Percentiles rank a stretch among this genome's conserved stretches.
Evolutionary conservation across 805 yeast species (phyloP).

Genomic region (Metschnikowia cerradonensis): DNA sequence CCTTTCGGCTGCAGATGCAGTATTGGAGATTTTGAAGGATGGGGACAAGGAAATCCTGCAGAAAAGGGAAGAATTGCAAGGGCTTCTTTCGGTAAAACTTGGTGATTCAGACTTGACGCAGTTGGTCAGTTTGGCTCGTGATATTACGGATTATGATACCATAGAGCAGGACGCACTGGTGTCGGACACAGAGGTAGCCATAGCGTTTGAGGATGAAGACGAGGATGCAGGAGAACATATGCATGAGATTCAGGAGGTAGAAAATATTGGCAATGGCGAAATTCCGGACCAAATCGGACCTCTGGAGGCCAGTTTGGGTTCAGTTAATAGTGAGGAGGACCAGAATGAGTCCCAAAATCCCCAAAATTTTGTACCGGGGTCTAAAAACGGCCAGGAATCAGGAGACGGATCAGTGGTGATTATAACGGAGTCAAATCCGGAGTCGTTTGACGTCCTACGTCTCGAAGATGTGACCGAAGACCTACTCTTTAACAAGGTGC

Average conservation of each 20-base stretch:
- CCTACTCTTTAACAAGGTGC: constrained; percentile 28
- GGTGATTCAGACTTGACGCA: constrained; percentile 44
- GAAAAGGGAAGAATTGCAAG: constrained; percentile 49
- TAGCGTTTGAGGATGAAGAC: constrained; percentile 21
- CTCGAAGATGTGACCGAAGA: constrained; percentile 14
- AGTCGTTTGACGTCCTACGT: constrained; percentile 1
- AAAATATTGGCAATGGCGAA: constrained; percentile 16
- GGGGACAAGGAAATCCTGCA: constrained; percentile 39
- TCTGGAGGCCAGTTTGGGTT: constrained; percentile 13
- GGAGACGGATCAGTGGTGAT: background rate
- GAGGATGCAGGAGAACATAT: constrained; percentile 6
- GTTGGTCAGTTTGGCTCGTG: constrained; percentile 40
- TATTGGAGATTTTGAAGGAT: constrained; percentile 52
- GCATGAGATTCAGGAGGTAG: constrained; percentile 27
- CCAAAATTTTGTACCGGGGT: no score
- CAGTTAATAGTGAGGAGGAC: background rate
- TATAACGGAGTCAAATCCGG: background rate
- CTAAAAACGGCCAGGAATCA: no score
- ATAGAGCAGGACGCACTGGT: constrained; percentile 8
- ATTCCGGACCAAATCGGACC: constrained; percentile 12
- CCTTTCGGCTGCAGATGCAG: constrained; percentile 65
- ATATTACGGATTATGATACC: constrained; percentile 50
- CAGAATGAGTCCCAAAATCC: background rate
- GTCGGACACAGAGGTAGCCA: constrained; percentile 22
- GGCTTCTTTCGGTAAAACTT: constrained; percentile 39